phyloP scores from a whole-genome alignment of 805 yeast genomes.

The Pichia rugopelliculosa region DNA sequence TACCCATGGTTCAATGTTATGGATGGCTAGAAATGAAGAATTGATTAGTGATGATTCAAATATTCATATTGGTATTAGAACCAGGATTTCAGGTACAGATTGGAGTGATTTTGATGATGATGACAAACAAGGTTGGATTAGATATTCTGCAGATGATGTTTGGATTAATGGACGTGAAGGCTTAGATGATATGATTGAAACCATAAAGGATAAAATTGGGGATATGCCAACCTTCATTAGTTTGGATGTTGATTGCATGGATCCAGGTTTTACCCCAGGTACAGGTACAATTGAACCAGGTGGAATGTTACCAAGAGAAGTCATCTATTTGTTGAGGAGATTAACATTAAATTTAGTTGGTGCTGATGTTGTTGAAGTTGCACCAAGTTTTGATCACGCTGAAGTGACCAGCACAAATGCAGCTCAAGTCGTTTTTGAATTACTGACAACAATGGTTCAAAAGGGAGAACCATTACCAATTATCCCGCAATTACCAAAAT shows the following conservation, averaged over 20 bases:
- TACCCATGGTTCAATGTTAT: constrained; percentile 82
- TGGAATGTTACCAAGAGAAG: constrained; percentile 50
- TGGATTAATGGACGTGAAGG: constrained; percentile 58
- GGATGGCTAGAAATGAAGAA: constrained; percentile 73
- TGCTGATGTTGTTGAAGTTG: constrained; percentile 52
- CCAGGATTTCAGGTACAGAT: constrained; percentile 57
- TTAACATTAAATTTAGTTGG: constrained; percentile 46
- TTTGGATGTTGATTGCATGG: constrained; percentile 65
- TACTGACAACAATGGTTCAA: constrained; percentile 69
- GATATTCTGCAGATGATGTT: constrained; percentile 67
- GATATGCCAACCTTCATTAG: constrained; percentile 66
- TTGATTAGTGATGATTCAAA: constrained; percentile 46
- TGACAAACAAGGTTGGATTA: constrained; percentile 56
- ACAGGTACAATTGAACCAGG: constrained; percentile 57
- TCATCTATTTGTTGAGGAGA: constrained; percentile 39
- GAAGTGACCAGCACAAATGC: constrained; percentile 65
- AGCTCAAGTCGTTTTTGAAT: constrained; percentile 63
- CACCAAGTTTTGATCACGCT: constrained; percentile 57
- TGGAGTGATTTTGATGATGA: constrained; percentile 63
- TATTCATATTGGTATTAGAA: constrained; percentile 71
- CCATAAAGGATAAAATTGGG: constrained; percentile 43
- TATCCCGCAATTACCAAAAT: neutral
- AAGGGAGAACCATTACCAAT: constrained; percentile 28
- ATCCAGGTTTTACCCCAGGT: constrained; percentile 52
- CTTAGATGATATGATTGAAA: constrained; percentile 36